A percentile compares a stretch with the other conserved stretches of the same genome.
Conservation (phyloP, 1,284 basidiomycete species). For the Stygiomarasmius scandens region DNA sequence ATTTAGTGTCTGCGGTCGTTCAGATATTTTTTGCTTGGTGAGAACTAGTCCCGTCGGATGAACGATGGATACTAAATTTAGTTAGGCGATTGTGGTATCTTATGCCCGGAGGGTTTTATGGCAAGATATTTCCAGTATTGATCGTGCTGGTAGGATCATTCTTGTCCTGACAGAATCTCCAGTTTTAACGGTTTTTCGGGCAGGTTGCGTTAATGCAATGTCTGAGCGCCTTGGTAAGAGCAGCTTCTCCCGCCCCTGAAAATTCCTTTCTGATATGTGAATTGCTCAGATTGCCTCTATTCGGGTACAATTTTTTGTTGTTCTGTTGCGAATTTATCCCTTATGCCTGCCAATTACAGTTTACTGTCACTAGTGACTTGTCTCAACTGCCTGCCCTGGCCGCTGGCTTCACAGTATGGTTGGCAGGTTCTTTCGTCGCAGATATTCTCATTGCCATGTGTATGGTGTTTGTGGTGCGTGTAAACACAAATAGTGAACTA, state of each 20-base stretch:
- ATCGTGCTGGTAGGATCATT: neutral
- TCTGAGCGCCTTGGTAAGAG: neutral
- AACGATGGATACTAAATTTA: too few relatives aligned
- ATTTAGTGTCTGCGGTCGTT: neutral
- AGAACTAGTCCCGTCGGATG: neutral
- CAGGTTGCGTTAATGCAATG: neutral
- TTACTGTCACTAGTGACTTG: neutral
- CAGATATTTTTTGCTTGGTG: neutral
- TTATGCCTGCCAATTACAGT: neutral
- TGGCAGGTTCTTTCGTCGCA: conserved; percentile 18
- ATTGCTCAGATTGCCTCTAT: neutral
- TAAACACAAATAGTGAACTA: neutral
- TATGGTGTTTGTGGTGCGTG: conserved; percentile 22
- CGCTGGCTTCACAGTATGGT: conserved; percentile 16
- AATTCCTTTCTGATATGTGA: neutral
- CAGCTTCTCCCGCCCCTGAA: too few relatives aligned
- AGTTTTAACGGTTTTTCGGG: too few relatives aligned
- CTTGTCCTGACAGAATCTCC: too few relatives aligned
- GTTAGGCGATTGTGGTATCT: neutral
- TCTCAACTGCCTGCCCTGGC: neutral
- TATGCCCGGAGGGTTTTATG: neutral
- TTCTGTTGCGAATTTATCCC: too few relatives aligned
- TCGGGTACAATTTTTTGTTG: neutral
- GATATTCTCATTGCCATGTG: conserved; percentile 22
- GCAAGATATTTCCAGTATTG: neutral